Base-by-base conservation (phyloP, 441 rosid genomes). In the Hypseocharis bilobata region DNA sequence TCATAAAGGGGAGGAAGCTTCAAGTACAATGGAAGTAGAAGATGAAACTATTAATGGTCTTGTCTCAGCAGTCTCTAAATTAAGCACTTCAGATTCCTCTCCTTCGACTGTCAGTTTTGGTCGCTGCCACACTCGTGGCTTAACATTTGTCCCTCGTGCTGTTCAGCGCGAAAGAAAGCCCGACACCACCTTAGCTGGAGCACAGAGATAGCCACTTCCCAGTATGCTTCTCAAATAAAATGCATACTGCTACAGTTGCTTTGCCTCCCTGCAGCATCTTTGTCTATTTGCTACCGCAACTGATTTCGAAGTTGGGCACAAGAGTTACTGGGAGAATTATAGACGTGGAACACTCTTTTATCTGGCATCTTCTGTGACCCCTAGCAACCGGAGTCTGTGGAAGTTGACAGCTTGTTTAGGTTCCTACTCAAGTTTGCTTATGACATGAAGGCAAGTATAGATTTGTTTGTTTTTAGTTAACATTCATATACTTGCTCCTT, bases 91-190 rank as follows among this genome's bases (percentile, higher is more conserved):
- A 60, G 91, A 82, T 58, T 76, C 92, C 56, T 65, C 89, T 81
- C 98, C 96, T 64, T 77, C 85, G 0, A 76, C 88, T 20, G 68
- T 92, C 77, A 85, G 87, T 82, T 92, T 92, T 44, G 98, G 98
- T 55, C 89, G 81, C 3, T 85, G 88, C 70, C 83, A 81, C 65
- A 78, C 81, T 51, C 90, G 92, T 32, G 96, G 94, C 44, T 67
- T 92, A 45, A 71, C 87, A 13, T 85, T 88, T 74, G 86, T 84
- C 71, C 97, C 97, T 23, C 85, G 88, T 75, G 77, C 89, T 32
- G 68, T 87, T 69, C 86, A 69, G 67, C 81, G 28, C 6, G 84
- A 76, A 59, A 80, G 67, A 60, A 77, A 64, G 10, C 72, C 78
- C 3, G 81, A 80, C 29, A 55, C 80, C 60, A 36, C 76, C 5